phyloP scores from a whole-genome alignment of 2,329 filamentous ascomycete genomes.

The Fusarium sp. region DNA sequence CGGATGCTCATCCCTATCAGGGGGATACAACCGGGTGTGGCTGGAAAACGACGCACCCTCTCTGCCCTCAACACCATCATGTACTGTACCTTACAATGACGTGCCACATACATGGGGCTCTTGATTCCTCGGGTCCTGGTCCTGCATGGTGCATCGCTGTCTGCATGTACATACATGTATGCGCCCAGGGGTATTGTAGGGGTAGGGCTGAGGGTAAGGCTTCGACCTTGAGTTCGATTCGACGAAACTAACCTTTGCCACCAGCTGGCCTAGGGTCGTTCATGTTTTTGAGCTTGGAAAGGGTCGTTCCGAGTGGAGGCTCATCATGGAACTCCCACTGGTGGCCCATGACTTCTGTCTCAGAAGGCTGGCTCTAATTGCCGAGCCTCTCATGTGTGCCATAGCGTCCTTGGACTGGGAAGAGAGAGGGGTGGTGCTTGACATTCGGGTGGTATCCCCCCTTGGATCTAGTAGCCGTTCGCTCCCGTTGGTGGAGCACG shows the following conservation, averaged over 20 bases:
- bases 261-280: slow-evolving; percentile 44
- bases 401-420: slow-evolving; percentile 20
- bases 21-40: slow-evolving; percentile 22
- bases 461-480: slow-evolving; percentile 44
- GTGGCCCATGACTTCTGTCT: slow-evolving; percentile 30
- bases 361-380: slow-evolving; percentile 37
- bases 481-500: slow-evolving; percentile 44
- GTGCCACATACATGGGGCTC: slow-evolving; percentile 36
- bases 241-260: slow-evolving; percentile 38
- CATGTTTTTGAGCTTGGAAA: slow-evolving; percentile 42
- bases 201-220: slow-evolving; percentile 45
- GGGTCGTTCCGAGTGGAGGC: slow-evolving; percentile 43
- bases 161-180: slow-evolving; percentile 26
- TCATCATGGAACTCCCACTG: slow-evolving; percentile 30
- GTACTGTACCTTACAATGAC: slow-evolving; percentile 26
- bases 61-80: slow-evolving; percentile 14
- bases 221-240: slow-evolving; percentile 39
- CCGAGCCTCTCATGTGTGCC: slow-evolving; percentile 36
- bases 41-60: slow-evolving; percentile 15
- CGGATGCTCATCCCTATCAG: slow-evolving; percentile 28
- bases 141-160: slow-evolving; percentile 29
- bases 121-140: slow-evolving; percentile 27
- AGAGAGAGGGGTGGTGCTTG: slow-evolving; percentile 26
- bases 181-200: slow-evolving; percentile 25
- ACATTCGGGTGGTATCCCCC: slow-evolving; percentile 30